A percentile compares a stretch with the other conserved stretches of the same genome.
These are phyloP conservation scores for Papiliotrema flavescens DNA, from an alignment of 1,284 basidiomycete species.

Conservation along the genomic window DNA sequence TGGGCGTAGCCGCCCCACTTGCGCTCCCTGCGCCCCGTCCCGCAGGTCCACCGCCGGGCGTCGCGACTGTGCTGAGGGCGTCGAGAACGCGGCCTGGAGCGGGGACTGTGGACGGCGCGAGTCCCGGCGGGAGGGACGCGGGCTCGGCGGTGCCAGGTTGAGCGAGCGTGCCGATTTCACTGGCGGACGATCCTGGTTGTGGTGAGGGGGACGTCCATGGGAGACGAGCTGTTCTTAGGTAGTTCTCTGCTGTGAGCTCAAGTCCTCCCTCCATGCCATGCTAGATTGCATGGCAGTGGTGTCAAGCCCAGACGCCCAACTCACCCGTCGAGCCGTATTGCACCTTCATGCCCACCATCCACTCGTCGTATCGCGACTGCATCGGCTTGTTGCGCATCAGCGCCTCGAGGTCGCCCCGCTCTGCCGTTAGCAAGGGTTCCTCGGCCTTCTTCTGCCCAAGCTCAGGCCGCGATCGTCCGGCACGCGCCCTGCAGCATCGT, in stretches of 20 bases:
- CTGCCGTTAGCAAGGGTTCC: too few species aligned
- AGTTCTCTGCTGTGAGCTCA: slow-evolving; percentile 31
- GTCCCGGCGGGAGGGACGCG: neutral
- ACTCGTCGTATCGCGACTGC: slow-evolving; percentile 40
- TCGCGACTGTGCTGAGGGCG: neutral
- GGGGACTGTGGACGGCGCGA: neutral
- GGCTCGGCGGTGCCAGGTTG: neutral
- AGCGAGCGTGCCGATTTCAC: neutral
- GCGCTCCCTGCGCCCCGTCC: neutral
- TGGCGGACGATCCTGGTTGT: neutral
- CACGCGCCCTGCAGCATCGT: too few species aligned
- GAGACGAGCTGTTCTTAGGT: slow-evolving; percentile 37
- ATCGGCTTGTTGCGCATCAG: slow-evolving; percentile 42
- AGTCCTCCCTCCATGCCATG: neutral
- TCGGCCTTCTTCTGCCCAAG: too few species aligned
- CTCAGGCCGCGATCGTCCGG: too few species aligned
- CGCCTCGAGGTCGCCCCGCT: slow-evolving; percentile 22
- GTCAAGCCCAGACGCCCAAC: slow-evolving; percentile 10
- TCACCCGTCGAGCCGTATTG: slow-evolving; percentile 41
- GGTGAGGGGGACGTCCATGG: slow-evolving; percentile 24
- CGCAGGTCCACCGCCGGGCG: too few species aligned
- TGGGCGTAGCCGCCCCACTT: slow-evolving; percentile 25
- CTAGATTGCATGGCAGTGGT: neutral
- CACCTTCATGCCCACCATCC: slow-evolving; percentile 35
- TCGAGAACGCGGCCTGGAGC: neutral